A percentile compares a stretch with the other conserved stretches of the same genome.
These are phyloP conservation scores for Saccharomycopsis olivae DNA, from an alignment of 805 yeast genomes.

Conservation along the genomic window DNA sequence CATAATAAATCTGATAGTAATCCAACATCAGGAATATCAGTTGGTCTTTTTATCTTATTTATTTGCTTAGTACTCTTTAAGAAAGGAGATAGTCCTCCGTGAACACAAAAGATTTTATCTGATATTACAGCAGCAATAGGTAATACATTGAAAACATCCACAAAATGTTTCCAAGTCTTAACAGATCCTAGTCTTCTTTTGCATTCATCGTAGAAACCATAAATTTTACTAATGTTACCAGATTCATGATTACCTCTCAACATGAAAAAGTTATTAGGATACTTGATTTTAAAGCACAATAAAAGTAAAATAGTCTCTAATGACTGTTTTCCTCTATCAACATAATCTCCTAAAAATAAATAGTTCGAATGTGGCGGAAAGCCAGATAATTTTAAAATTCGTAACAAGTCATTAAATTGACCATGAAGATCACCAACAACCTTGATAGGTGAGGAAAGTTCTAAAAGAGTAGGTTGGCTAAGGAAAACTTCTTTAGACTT, in stretches of 20 bases:
- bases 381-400: slow-evolving; percentile 76
- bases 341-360: slow-evolving; percentile 91
- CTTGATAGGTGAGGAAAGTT: slow-evolving; percentile 70
- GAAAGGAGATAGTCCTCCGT: slow-evolving; percentile 76
- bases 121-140: slow-evolving; percentile 96
- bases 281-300: slow-evolving; percentile 88
- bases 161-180: slow-evolving; percentile 87
- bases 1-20: slow-evolving; percentile 67
- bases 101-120: slow-evolving; percentile 85
- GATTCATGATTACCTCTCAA: slow-evolving; percentile 96
- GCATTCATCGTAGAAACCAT: slow-evolving; percentile 97
- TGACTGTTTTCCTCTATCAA: slow-evolving; percentile 94
- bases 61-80: slow-evolving; percentile 55
- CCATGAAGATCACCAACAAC: slow-evolving; percentile 86
- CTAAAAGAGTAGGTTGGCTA: slow-evolving; percentile 53
- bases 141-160: slow-evolving; percentile 90
- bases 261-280: slow-evolving; percentile 90
- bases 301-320: slow-evolving; percentile 82
- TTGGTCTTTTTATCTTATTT: slow-evolving; percentile 63
- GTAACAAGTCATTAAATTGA: slow-evolving; percentile 66
- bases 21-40: slow-evolving; percentile 77
- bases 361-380: slow-evolving; percentile 84
- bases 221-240: slow-evolving; percentile 92
- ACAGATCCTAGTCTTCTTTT: slow-evolving; percentile 79
- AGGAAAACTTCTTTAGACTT: slow-evolving; percentile 44